Percentiles rank a stretch among this genome's conserved stretches.
Conservation (phyloP, 495 filamentous ascomycete genomes). For the Aspergillus homomorphus region DNA sequence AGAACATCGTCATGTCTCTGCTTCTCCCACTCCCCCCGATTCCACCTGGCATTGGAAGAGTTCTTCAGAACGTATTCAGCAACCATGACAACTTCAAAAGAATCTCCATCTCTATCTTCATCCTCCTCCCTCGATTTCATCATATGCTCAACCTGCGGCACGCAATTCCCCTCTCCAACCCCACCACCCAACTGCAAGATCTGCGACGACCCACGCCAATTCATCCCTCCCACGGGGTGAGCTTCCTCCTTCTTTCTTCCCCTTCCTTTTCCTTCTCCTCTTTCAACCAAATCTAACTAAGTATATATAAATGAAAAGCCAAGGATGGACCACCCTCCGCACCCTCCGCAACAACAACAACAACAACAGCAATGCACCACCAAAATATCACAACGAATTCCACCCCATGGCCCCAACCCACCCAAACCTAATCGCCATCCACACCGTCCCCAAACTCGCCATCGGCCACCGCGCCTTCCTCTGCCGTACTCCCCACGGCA, state of each 20-base stretch:
- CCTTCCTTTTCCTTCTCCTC: neutral
- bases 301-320: constrained; percentile 15
- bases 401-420: constrained; percentile 12
- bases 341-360: constrained; percentile 13
- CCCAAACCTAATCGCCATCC: constrained; percentile 18
- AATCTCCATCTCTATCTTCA: constrained; percentile 5
- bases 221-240: constrained; percentile 54
- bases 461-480: constrained; percentile 74
- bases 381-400: constrained; percentile 25
- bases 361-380: constrained; percentile 24
- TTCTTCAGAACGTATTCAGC: too few species aligned
- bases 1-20: too few species aligned
- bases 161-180: constrained; percentile 56
- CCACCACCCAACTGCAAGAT: constrained; percentile 60
- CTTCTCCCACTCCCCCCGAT: neutral
- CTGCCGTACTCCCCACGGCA: constrained; percentile 55
- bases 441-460: constrained; percentile 41
- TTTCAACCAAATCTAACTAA: constrained; percentile 1
- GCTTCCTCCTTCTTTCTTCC: constrained; percentile 22
- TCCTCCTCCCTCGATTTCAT: constrained; percentile 41
- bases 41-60: too few species aligned
- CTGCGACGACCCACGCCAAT: constrained; percentile 75
- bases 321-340: constrained; percentile 28
- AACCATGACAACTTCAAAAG: neutral
- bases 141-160: constrained; percentile 68